phyloP scores from a whole-genome alignment of 192 early-diverging fungal species.

The Mycoemilia scoparia region DNA sequence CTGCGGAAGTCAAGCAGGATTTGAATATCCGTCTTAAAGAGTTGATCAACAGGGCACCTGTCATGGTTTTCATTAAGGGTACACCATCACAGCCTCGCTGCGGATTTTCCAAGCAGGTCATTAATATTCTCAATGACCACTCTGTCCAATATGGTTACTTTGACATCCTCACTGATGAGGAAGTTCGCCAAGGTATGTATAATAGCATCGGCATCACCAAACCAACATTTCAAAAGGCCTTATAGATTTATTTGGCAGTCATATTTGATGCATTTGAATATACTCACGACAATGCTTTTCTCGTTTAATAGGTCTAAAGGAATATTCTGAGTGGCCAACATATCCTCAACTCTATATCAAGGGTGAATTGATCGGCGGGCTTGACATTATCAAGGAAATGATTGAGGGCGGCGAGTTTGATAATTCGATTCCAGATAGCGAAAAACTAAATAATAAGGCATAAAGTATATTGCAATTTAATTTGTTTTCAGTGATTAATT shows the following conservation, averaged over 20 bases:
- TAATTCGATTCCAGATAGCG: conserved; percentile 37
- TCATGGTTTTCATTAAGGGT: conserved; percentile 97
- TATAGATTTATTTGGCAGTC: conserved; percentile 1
- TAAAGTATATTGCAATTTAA: too few relatives aligned
- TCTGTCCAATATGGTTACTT: conserved; percentile 67
- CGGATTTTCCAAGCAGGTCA: conserved; percentile 71
- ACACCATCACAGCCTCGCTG: conserved; percentile 80
- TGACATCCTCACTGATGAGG: conserved; percentile 84
- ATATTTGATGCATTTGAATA: conserved; percentile 1
- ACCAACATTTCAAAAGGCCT: neutral
- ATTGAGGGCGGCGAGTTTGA: conserved; percentile 51
- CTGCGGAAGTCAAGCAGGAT: conserved; percentile 43
- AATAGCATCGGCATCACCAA: too few relatives aligned
- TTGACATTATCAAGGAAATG: conserved; percentile 93
- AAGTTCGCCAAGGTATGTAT: conserved; percentile 83
- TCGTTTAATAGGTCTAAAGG: conserved; percentile 74
- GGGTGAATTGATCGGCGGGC: conserved; percentile 80
- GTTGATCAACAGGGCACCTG: conserved; percentile 41
- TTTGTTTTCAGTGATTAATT: too few relatives aligned
- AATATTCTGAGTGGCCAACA: conserved; percentile 86
- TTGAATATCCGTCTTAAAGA: conserved; percentile 54
- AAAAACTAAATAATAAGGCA: too few relatives aligned
- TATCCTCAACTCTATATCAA: conserved; percentile 86
- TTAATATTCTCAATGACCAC: conserved; percentile 58
- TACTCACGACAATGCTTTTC: neutral